Percentiles rank a stretch among this genome's conserved stretches.
Conservation (phyloP, 495 filamentous ascomycete genomes). For the Penicillium subrubescens region DNA sequence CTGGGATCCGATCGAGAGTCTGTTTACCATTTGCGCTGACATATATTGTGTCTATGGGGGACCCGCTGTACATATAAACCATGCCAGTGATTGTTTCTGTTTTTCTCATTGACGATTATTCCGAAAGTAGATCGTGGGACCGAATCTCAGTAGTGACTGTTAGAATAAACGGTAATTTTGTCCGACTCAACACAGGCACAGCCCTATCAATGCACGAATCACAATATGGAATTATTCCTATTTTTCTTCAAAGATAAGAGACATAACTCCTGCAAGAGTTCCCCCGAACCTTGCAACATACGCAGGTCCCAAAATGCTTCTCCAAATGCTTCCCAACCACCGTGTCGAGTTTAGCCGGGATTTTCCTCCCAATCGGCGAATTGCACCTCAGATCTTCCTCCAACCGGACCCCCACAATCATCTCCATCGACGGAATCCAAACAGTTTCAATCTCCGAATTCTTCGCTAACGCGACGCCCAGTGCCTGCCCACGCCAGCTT, state of each 20-base stretch:
- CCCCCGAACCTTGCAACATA: neutral
- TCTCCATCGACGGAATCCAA: conserved; percentile 8
- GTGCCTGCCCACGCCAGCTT: conserved; percentile 1
- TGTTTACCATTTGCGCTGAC: neutral
- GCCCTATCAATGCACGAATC: neutral
- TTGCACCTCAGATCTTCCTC: conserved; percentile 32
- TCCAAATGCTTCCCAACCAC: neutral
- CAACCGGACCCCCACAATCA: conserved; percentile 29
- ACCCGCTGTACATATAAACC: conserved; percentile 34
- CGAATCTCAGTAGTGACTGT: neutral
- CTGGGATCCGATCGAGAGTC: neutral
- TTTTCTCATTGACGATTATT: neutral
- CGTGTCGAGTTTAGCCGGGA: conserved; percentile 20
- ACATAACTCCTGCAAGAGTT: neutral
- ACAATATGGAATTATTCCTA: neutral
- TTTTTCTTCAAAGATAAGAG: neutral
- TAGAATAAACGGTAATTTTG: neutral
- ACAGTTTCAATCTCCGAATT: conserved; percentile 14
- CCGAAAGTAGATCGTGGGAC: neutral
- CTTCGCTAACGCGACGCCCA: conserved; percentile 7
- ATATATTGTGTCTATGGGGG: conserved; percentile 9
- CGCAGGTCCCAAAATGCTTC: neutral
- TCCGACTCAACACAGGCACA: neutral
- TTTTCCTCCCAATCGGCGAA: conserved; percentile 44
- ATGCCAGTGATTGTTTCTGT: conserved; percentile 20